phyloP scores from a whole-genome alignment of 805 yeast genomes.

The Candida vaughaniae region DNA sequence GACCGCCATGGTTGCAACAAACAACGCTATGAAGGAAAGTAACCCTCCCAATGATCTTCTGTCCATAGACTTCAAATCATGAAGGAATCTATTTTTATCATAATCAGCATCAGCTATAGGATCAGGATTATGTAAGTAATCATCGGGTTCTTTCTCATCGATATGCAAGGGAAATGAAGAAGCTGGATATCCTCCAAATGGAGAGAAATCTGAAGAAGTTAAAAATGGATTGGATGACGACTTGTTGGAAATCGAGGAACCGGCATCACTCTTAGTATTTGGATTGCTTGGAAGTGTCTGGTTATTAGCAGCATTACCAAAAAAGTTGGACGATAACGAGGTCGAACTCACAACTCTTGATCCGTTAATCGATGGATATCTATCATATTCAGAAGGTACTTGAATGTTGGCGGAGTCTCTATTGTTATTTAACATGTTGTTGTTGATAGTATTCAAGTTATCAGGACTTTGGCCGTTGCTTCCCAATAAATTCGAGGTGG shows the following conservation, averaged over 20 bases:
- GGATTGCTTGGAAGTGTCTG: conserved; percentile 9
- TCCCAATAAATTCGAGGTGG: conserved; percentile 36
- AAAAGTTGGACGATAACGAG: conserved; percentile 25
- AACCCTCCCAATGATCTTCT: conserved; percentile 60
- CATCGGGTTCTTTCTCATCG: conserved; percentile 94
- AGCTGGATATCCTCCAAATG: conserved; percentile 97
- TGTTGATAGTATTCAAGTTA: conserved; percentile 9
- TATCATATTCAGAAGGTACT: conserved; percentile 60
- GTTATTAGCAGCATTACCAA: conserved; percentile 4
- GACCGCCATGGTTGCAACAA: conserved; percentile 61
- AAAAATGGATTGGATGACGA: conserved; percentile 28
- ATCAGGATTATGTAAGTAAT: conserved; percentile 93
- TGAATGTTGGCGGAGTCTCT: conserved; percentile 19
- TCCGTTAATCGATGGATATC: conserved; percentile 64
- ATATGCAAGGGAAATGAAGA: conserved; percentile 84
- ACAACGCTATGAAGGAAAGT: conserved; percentile 56
- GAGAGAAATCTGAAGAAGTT: conserved; percentile 67
- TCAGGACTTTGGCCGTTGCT: conserved; percentile 14
- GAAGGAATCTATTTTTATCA: conserved; percentile 64
- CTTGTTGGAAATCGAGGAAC: conserved; percentile 19
- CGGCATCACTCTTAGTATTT: conserved; percentile 17
- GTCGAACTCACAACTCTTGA: conserved; percentile 57
- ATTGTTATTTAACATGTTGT: conserved; percentile 12
- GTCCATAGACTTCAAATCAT: conserved; percentile 69
- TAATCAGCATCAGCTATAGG: conserved; percentile 88